A percentile compares a stretch with the other conserved stretches of the same genome.
Evolutionary conservation across 106 monocot genomes (phyloP).

Genomic region (Agapanthus africanus): DNA sequence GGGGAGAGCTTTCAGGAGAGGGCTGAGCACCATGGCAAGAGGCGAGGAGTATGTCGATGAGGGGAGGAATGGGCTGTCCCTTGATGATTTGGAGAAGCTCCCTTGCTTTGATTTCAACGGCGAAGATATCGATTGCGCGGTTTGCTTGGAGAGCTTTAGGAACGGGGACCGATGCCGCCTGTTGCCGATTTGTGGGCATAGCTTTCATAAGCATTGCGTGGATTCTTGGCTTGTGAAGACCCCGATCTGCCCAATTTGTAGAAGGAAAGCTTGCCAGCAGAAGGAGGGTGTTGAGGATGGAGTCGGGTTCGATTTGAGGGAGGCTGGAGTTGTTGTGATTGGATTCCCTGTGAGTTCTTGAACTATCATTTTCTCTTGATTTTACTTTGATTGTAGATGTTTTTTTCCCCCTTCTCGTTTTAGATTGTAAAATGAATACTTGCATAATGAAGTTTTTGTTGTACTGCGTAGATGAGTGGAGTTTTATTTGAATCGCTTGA

Average conservation of each 20-base stretch:
- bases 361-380: no score
- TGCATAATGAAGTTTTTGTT: no score
- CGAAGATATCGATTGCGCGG: slow-evolving; percentile 14
- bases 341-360: no score
- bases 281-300: no score
- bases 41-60: not conserved
- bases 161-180: slow-evolving; percentile 38
- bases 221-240: slow-evolving; percentile 47
- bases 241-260: slow-evolving; percentile 43
- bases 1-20: slow-evolving; percentile 19
- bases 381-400: no score
- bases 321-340: no score
- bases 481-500: no score
- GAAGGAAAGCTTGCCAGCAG: slow-evolving; percentile 9
- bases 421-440: no score
- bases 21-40: not conserved
- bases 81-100: slow-evolving; percentile 40
- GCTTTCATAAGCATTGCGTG: slow-evolving; percentile 47
- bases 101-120: slow-evolving; percentile 23
- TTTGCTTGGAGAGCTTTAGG: slow-evolving; percentile 50
- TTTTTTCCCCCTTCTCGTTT: no score
- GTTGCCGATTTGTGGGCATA: slow-evolving; percentile 44
- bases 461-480: no score
- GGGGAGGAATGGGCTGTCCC: slow-evolving; percentile 17
- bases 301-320: no score